Evolutionary conservation across 2,329 filamentous ascomycete genomes (phyloP), one percentile per base, ranked within the genome.

Genomic region (Penicillium expansum): DNA sequence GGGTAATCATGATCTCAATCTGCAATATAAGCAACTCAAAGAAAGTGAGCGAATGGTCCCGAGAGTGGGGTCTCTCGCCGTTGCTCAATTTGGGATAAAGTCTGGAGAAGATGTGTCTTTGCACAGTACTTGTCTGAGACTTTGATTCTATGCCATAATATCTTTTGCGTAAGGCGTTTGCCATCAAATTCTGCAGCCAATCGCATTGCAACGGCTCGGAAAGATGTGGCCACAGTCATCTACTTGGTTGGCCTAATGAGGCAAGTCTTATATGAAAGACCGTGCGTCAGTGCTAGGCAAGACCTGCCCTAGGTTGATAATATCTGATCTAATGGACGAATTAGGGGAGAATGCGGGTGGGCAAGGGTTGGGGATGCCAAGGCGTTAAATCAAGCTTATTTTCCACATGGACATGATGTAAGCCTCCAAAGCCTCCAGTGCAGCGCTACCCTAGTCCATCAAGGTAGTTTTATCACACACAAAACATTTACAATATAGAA

Each of bases 1-100:
- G 59, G 68, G 69, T 27, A 68, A 51, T 56, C 50, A 22, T 32
- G 47, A 54, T 42, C 33, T 48, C 13, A 48, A 27, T 62, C 55
- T 58, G 52, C 47, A 32, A 50, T 7, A 22, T 47, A 47, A 11
- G 44, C 5, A 52, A 38, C 27, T 45, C 53, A 39, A 38, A 49
- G 16, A 13, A 33, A 51, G 47, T 52, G 42, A 52, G 55, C 55
- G 58, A 61, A 29, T 60, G 62, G 59, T 50, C 51, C 58, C 58
- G 60, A 60, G 13, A 43, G 54, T 57, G 54, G 54, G 29, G 35
- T 49, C 57, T 60, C 50, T 32, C 4, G 22, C 33, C 27, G n/a
- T 59, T 58, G 33, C 56, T 62, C 41, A 18, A 47, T 62, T 55
- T 49, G 49, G 54, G 62, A 33, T 20, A 63, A 57, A 54, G 53